Evolutionary conservation across 495 filamentous ascomycete genomes (phyloP).

Genomic region (Trichoderma reesei): DNA sequence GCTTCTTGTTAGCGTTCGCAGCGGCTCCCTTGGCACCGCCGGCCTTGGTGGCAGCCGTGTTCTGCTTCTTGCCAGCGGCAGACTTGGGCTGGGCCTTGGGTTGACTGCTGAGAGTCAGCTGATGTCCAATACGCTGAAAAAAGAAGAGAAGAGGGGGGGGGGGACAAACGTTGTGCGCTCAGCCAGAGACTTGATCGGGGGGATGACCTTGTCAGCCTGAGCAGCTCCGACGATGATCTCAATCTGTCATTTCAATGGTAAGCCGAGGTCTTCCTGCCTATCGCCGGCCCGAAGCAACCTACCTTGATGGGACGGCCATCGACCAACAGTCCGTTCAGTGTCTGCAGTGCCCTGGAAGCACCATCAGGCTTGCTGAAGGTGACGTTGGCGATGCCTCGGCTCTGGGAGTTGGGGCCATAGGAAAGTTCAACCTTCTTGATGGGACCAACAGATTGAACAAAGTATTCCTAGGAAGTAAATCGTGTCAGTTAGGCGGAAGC

Average conservation of each 20-base stretch:
- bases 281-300: slow-evolving; percentile 13
- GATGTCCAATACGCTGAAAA: slow-evolving; percentile 10
- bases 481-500: slow-evolving; percentile 17
- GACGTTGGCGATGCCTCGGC: slow-evolving; percentile 70
- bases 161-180: slow-evolving; percentile 65
- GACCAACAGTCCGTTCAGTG: slow-evolving; percentile 79
- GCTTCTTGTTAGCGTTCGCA: slow-evolving; percentile 43
- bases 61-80: slow-evolving; percentile 58
- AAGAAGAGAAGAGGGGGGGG: neutral
- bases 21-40: slow-evolving; percentile 28
- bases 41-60: slow-evolving; percentile 25
- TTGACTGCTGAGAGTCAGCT: slow-evolving; percentile 26
- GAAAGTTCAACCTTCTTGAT: slow-evolving; percentile 82
- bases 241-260: slow-evolving; percentile 46
- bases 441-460: slow-evolving; percentile 74
- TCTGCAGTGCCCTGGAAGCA: slow-evolving; percentile 68
- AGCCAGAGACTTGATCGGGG: slow-evolving; percentile 62
- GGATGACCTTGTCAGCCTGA: slow-evolving; percentile 50
- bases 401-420: slow-evolving; percentile 83
- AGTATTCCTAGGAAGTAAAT: slow-evolving; percentile 76
- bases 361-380: slow-evolving; percentile 65
- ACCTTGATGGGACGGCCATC: slow-evolving; percentile 90
- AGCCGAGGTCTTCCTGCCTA: slow-evolving; percentile 14
- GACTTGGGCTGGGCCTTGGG: slow-evolving; percentile 78
- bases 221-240: slow-evolving; percentile 79